Base-by-base conservation (phyloP, 352 stramenopile genomes). In the Phytophthora syringae region DNA sequence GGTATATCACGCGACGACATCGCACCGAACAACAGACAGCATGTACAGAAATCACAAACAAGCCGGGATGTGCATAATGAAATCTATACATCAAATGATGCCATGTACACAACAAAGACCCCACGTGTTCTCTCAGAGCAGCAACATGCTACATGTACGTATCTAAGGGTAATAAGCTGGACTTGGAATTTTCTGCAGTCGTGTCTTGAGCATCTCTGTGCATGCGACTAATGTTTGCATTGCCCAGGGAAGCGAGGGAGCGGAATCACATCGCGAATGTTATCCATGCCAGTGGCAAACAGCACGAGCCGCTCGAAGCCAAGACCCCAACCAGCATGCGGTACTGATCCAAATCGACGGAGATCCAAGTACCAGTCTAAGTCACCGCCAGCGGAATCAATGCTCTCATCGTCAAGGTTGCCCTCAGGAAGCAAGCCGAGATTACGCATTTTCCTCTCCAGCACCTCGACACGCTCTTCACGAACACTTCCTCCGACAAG, bases 281-380 rank as follows among this genome's bases (percentile, higher is more conserved):
- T 99, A 60, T 99, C 97, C 72, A 99, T 97, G 18, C 97, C 96
- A 25, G 94, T 99, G 11, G 98, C 88, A 65, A 99, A 99, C 18
- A 97, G 96, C 25, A 99, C 95, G 13, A 99, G 85, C 24, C 97
- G 86, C 79, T 99, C 97, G 66, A 99, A 99, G 28, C 98, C 98
- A 44, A 99, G 86, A 5, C 97, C 98, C 82, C 98, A 99, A 40
- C 97, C 97, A 32, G 95, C 87, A 75, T 99, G 98, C 24, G 97
- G 97, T 30, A 99, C 97, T 3, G 94, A 97, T 28, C 97, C 97
- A 75, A 97, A 99, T 24, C 97, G 89, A 32, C 98, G 89, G 28
- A 99, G 79, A 70, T 99, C 97, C 42, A 99, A 82, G 75, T 99
- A 99, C 97, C 97, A 99, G 82, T 98, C 79, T 21, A 99, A 75